Evolutionary conservation across 352 stramenopile genomes (phyloP).

Genomic region (Pythium biforme): DNA sequence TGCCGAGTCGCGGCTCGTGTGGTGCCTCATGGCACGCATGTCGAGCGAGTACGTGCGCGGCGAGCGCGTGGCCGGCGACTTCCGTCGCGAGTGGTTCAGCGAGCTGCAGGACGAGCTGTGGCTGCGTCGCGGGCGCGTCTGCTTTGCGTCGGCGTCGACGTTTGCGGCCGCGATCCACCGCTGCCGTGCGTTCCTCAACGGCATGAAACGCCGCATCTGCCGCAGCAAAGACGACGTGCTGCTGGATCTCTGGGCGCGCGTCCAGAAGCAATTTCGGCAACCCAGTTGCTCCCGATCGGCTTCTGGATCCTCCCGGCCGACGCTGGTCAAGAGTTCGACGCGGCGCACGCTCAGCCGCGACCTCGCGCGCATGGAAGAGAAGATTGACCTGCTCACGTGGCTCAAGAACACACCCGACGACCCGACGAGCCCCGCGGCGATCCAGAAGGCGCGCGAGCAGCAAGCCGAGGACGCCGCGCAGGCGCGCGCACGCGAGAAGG

Average conservation of each 20-base stretch:
- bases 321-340: constrained; percentile 23
- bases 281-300: not conserved
- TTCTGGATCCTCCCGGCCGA: not conserved
- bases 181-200: constrained; percentile 60
- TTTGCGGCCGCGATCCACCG: constrained; percentile 44
- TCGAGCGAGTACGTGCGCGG: constrained; percentile 42
- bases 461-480: constrained; percentile 17
- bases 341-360: constrained; percentile 27
- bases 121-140: constrained; percentile 51
- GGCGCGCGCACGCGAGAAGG: not conserved
- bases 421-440: constrained; percentile 9
- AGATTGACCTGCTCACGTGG: constrained; percentile 29
- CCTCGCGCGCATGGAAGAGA: constrained; percentile 24
- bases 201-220: constrained; percentile 44
- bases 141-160: constrained; percentile 42
- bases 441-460: constrained; percentile 13
- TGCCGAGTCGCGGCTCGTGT: constrained; percentile 39
- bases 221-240: constrained; percentile 27
- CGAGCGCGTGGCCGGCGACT: constrained; percentile 35
- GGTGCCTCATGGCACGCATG: constrained; percentile 58
- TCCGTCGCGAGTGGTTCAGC: constrained; percentile 54
- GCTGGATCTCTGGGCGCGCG: constrained; percentile 25
- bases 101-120: constrained; percentile 56
- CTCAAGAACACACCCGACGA: constrained; percentile 24
- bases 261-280: not conserved